Evolutionary conservation across 2,329 filamentous ascomycete species (phyloP), one percentile per base, ranked within the genome.

Genomic region (Colletotrichum endophyticum): DNA sequence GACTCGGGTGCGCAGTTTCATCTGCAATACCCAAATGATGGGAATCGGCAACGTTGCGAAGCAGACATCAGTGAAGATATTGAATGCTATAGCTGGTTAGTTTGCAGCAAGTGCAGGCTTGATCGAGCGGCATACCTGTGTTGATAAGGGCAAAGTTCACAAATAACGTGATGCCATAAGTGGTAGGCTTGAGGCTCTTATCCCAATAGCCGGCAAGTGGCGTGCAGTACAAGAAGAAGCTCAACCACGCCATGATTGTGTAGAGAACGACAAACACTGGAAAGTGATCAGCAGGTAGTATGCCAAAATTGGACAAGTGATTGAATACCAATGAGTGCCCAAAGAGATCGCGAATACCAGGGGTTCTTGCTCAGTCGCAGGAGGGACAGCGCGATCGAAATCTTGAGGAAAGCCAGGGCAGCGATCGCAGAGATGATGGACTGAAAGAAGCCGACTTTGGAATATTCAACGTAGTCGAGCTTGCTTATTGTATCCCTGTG

Each of bases 371-470:
- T 80, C 8, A 81, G 62, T 27, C 79, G 78, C 13, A 79, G 72
- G 36, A 81, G 71, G 9, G 77, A 78, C 11, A 81, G 30, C 7
- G 77, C 78, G 39, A 81, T 80, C 13, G 80, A 80, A 19, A 80
- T 69, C 70, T 81, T 81, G 44, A 81, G 78, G 9, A 81, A 72
- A 8, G 72, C 72, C 27, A 77, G 27, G 1, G 72, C 75, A 5
- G 64, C 75, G 15, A 73, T 73, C 79, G 89, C 86, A 27, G 88
- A 83, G 59, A 89, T 81, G 64, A 91, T 81, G 9, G 86, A 85
- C 75, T 90, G 87, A 64, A 86, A 84, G 78, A 86, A 90, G 30
- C 84, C 83, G 56, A 86, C 85, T 59, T 88, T 86, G 3, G 82
- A 78, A 68, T 88, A 86, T 3, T 80, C 79, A 19, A 79, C 78